Evolutionary conservation across 805 yeast species (phyloP).

Genomic region (Metschnikowia santaceciliae): DNA sequence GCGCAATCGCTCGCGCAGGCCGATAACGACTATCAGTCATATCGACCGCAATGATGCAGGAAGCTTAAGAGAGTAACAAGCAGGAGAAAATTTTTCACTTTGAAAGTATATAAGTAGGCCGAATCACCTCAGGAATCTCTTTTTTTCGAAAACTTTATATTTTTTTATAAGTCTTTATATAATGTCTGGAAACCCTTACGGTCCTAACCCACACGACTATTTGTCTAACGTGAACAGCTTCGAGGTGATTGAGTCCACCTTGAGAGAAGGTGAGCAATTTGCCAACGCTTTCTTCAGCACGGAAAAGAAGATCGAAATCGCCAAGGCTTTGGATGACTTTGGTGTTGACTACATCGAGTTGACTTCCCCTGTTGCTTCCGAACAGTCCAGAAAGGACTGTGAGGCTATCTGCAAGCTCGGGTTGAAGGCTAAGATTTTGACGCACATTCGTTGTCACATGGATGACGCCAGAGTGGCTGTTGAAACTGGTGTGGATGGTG

Average conservation of each 20-base stretch:
- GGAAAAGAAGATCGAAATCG: conserved; percentile 54
- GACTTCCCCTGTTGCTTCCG: conserved; percentile 58
- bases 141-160: neutral
- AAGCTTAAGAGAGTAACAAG: conserved; percentile 7
- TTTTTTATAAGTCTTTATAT: neutral
- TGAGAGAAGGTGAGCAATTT: conserved; percentile 63
- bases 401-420: conserved; percentile 59
- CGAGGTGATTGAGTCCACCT: conserved; percentile 53
- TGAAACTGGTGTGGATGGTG: conserved; percentile 62
- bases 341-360: conserved; percentile 60
- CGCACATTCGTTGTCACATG: conserved; percentile 61
- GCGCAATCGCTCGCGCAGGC: conserved; percentile 7
- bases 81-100: conserved; percentile 15
- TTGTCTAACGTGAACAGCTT: conserved; percentile 52
- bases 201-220: conserved; percentile 56
- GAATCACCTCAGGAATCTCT: neutral
- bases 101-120: conserved; percentile 11
- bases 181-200: conserved; percentile 46
- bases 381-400: conserved; percentile 54
- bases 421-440: conserved; percentile 53
- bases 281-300: conserved; percentile 59
- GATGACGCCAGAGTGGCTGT: conserved; percentile 58
- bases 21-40: conserved; percentile 19
- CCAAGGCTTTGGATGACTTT: conserved; percentile 57
- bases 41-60: conserved; percentile 14